Conservation (phyloP, 73 alveolate species). For the Tetrahymena thermophila region DNA sequence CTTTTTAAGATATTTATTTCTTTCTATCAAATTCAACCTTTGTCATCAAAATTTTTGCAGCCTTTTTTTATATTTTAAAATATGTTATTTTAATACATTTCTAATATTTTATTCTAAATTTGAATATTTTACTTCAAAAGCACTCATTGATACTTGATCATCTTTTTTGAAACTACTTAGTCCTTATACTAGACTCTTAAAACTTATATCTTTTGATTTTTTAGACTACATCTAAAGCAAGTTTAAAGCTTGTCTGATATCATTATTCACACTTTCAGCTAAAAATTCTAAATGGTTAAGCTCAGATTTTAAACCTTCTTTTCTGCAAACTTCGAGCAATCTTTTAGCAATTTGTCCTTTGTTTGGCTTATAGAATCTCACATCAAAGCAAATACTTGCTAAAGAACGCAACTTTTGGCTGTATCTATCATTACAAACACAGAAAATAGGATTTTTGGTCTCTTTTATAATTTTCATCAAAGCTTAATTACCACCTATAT, state of each 20-base stretch:
- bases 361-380: conserved; percentile 82
- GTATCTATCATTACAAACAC: conserved; percentile 95
- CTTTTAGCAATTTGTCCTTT: conserved; percentile 54
- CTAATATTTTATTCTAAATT: background rate
- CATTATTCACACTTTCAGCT: conserved; percentile 75
- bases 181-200: conserved; percentile 13
- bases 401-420: conserved; percentile 64
- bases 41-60: conserved; percentile 61
- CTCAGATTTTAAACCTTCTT: conserved; percentile 58
- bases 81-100: conserved; percentile 54
- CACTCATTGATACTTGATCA: background rate
- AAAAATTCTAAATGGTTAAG: conserved; percentile 51
- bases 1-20: conserved; percentile 56
- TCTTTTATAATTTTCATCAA: conserved; percentile 87
- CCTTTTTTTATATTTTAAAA: conserved; percentile 60
- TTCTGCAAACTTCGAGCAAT: conserved; percentile 53
- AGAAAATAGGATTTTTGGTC: conserved; percentile 94
- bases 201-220: conserved; percentile 21
- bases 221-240: conserved; percentile 63
- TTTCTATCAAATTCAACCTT: conserved; percentile 45
- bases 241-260: conserved; percentile 77
- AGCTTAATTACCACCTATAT: conserved; percentile 98
- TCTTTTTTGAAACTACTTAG: background rate
- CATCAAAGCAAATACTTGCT: conserved; percentile 84
- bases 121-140: background rate